Percentiles rank a stretch among this genome's conserved stretches.
These are phyloP conservation scores for Aspergillus carbonarius DNA, from an alignment of 2,329 filamentous ascomycete species.

Conservation along the genomic window DNA sequence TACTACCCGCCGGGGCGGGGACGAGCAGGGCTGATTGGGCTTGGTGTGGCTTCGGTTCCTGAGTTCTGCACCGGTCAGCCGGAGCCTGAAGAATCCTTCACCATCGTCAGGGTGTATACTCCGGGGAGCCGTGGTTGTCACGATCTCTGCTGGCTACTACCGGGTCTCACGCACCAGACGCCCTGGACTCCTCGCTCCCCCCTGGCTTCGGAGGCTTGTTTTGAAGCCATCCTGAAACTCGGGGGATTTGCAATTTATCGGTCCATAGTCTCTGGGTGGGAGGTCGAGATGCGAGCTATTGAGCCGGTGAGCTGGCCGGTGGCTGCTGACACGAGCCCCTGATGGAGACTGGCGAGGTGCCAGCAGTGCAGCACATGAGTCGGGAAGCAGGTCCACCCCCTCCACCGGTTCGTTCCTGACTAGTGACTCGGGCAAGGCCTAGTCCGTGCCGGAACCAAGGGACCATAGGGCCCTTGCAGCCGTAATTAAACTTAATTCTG, in stretches of 20 bases:
- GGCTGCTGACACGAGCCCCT: not conserved
- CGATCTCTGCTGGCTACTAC: too few species aligned
- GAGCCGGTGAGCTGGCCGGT: not conserved
- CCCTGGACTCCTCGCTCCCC: not conserved
- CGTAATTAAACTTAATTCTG: not conserved
- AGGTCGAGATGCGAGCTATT: not conserved
- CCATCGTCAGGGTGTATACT: not conserved
- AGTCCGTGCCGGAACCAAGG: slow-evolving; percentile 1
- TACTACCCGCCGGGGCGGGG: not conserved
- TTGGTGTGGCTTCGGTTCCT: slow-evolving; percentile 3
- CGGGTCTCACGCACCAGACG: not conserved
- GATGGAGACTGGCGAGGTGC: not conserved
- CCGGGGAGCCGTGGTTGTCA: not conserved
- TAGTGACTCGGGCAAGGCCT: not conserved
- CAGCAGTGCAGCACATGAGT: too few species aligned
- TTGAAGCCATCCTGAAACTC: not conserved
- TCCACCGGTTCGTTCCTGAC: slow-evolving; percentile 2
- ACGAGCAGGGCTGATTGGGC: not conserved
- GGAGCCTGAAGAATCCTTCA: not conserved
- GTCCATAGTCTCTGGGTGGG: not conserved
- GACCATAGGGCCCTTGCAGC: not conserved
- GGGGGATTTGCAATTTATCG: not conserved
- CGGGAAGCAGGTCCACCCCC: not conserved
- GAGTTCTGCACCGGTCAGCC: not conserved
- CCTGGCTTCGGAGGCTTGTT: not conserved